These are phyloP conservation scores for Leccinum arenicola DNA, from an alignment of 768 basidiomycete species.

Conservation along the genomic window DNA sequence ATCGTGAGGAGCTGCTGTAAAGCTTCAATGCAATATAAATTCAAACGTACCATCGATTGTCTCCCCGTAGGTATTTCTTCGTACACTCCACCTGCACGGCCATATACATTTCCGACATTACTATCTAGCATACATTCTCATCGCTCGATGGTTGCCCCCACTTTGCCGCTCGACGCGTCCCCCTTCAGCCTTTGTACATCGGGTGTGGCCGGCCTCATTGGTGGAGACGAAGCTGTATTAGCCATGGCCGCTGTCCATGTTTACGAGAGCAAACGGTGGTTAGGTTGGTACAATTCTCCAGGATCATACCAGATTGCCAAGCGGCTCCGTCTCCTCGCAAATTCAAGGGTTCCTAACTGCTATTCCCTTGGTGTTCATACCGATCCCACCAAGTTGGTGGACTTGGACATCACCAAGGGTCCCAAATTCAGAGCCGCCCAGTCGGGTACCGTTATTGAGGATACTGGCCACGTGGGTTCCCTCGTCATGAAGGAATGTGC, in stretches of 20 bases:
- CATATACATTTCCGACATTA: too few relatives aligned
- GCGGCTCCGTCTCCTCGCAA: slow-evolving; percentile 19
- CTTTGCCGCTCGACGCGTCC: too few relatives aligned
- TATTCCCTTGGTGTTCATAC: slow-evolving; percentile 7
- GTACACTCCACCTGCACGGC: too few relatives aligned
- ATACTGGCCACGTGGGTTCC: slow-evolving; percentile 3
- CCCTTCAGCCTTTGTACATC: background rate
- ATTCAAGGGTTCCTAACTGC: background rate
- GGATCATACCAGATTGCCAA: slow-evolving; percentile 28
- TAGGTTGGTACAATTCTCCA: slow-evolving; percentile 35
- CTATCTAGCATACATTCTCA: too few relatives aligned
- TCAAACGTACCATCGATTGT: background rate
- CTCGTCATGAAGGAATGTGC: slow-evolving; percentile 7
- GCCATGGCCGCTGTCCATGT: slow-evolving; percentile 30
- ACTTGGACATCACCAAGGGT: background rate
- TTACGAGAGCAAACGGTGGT: slow-evolving; percentile 21
- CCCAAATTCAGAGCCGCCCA: slow-evolving; percentile 1
- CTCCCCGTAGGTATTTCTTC: too few relatives aligned
- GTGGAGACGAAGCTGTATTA: slow-evolving; percentile 32
- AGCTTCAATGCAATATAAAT: background rate
- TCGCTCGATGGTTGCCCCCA: too few relatives aligned
- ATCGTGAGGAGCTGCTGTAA: too few relatives aligned
- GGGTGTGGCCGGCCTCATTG: background rate
- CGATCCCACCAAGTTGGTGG: slow-evolving; percentile 6
- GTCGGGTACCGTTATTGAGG: slow-evolving; percentile 5